Percentiles rank a stretch among this genome's conserved stretches.
Evolutionary conservation across 179 eudicot genomes (phyloP).

Genomic region (Vitellaria paradoxa): DNA sequence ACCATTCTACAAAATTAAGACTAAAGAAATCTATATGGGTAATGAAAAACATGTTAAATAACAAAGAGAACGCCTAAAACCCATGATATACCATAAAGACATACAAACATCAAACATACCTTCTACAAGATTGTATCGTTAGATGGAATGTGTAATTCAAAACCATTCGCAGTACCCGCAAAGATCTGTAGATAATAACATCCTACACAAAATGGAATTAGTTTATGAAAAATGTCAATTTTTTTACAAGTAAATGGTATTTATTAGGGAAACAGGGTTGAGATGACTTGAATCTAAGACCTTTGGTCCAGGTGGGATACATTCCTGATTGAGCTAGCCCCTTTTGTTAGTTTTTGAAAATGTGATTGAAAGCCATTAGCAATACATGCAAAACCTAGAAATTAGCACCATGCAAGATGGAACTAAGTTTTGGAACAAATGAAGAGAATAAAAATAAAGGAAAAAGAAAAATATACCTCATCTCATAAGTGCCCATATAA

Average conservation of each 20-base stretch:
- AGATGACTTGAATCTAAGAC: no score
- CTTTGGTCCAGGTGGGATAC: no score
- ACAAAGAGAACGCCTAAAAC: not conserved
- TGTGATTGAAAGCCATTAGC: not conserved
- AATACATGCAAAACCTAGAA: not conserved
- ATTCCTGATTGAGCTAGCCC: no score
- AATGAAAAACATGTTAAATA: not conserved
- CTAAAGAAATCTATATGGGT: not conserved
- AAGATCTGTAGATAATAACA: slow-evolving; percentile 60
- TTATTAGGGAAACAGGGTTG: no score
- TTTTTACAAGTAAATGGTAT: no score
- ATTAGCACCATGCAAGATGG: not conserved
- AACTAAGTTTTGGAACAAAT: not conserved
- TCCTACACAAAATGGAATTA: slow-evolving; percentile 42
- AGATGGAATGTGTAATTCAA: slow-evolving; percentile 38
- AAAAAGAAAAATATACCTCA: not conserved
- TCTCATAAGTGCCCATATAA: not conserved
- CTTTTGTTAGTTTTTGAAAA: no score
- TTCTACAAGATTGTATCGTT: slow-evolving; percentile 29
- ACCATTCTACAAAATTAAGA: not conserved
- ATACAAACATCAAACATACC: slow-evolving; percentile 38
- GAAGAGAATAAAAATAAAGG: not conserved
- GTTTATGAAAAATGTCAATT: not conserved
- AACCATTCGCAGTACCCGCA: slow-evolving; percentile 51
- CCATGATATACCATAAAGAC: not conserved